Evolutionary conservation across 352 stramenopile species (phyloP).

Genomic region (Globisporangium echinulatum): DNA sequence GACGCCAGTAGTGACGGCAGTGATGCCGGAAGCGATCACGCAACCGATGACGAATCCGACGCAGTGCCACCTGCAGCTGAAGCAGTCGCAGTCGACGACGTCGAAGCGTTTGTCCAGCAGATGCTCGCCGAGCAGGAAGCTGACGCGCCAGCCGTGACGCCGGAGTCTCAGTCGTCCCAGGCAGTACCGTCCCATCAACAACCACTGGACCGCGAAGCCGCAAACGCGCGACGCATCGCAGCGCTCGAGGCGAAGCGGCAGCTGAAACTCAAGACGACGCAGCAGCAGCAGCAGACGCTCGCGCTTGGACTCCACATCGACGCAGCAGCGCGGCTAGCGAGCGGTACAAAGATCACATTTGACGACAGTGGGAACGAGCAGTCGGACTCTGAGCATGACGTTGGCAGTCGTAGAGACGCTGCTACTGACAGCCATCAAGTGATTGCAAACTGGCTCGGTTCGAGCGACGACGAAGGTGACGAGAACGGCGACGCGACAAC

Average conservation of each 20-base stretch:
- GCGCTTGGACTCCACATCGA: conserved; percentile 10
- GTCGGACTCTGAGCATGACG: conserved; percentile 11
- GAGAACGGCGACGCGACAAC: conserved; percentile 12
- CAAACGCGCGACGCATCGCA: conserved; percentile 42
- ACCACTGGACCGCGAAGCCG: conserved; percentile 18
- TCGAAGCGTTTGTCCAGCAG: conserved; percentile 34
- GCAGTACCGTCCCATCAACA: neutral
- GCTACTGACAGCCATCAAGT: neutral
- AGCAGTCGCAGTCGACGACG: conserved; percentile 17
- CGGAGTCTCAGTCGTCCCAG: neutral
- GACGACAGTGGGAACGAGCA: conserved; percentile 59
- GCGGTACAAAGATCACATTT: conserved; percentile 70
- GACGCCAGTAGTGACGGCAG: conserved; percentile 5
- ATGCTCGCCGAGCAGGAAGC: conserved; percentile 16
- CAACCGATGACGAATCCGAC: neutral
- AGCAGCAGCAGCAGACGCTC: conserved; percentile 21
- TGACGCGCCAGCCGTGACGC: neutral
- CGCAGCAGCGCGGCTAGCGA: conserved; percentile 10
- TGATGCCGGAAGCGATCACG: conserved; percentile 1
- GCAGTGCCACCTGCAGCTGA: neutral
- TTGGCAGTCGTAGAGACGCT: neutral
- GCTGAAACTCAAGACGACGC: conserved; percentile 21
- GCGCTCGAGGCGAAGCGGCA: conserved; percentile 37
- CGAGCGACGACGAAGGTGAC: conserved; percentile 9
- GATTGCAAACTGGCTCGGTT: conserved; percentile 14